Base-by-base conservation (phyloP, 257 asterid genomes). In the Fraxinus pennsylvanica region DNA sequence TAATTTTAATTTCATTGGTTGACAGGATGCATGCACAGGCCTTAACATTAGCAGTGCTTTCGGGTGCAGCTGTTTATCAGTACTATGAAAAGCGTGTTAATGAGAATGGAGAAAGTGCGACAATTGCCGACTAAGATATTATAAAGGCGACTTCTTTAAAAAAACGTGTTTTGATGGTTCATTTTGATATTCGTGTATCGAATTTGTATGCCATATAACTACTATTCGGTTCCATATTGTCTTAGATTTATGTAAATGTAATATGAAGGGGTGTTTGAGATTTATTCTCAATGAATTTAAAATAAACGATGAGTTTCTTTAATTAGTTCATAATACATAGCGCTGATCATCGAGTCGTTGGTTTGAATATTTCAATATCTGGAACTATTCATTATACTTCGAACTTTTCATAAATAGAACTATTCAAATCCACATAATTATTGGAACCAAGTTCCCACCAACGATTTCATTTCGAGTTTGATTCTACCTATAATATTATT, bases 11-110 rank as follows among this genome's bases (percentile, higher is more conserved):
- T 57, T n/a, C 29, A 6, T 8, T 15, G 29, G 27, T 33, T 65
- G 41, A 75, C 76, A 91, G 97, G 92, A 91, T 92, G 92, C 96
- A 92, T 69, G 97, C 97, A 22, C 97, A 92, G 75, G 94, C 94
- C 47, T 70, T 91, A 78, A 92, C 97, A 1, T 82, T 92, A 69
- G 96, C 92, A 2, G 92, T 91, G 80, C 88, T 92, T 1, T 90
- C 94, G 0, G 93, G 97, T 71, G 92, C 93, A 66, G 96, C 97
- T 14, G 88, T 81, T 22, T 90, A 90, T 77, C 92, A 92, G 81
- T 91, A 88, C 87, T 88, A 86, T 57, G 91, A 92, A 61, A 85
- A 86, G 25, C 91, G 88, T 78, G 81, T 54, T 33, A 47, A 33
- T 50, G 39, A 78, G 2, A 2, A 17, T 5, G 32, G 71, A 25